Conservation (phyloP, 352 stramenopile species). For the Thraustochytrium striatum region DNA sequence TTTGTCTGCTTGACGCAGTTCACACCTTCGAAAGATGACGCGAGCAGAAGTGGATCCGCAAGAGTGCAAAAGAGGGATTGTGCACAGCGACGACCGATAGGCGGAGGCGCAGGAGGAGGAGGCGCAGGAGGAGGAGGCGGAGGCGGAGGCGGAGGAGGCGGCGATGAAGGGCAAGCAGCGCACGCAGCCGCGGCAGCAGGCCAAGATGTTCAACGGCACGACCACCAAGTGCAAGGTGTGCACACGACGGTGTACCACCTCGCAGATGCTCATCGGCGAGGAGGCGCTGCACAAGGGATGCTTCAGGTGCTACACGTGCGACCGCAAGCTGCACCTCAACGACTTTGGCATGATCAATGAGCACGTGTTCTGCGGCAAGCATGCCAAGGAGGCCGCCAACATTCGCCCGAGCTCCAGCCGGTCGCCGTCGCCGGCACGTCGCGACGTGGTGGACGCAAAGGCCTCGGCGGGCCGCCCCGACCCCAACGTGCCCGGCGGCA, state of each 20-base stretch:
- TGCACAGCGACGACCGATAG: too few relatives aligned
- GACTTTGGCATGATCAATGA: conserved; percentile 42
- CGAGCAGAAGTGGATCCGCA: too few relatives aligned
- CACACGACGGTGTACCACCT: conserved; percentile 43
- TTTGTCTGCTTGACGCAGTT: too few relatives aligned
- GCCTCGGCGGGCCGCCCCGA: background rate
- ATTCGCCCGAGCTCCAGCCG: conserved; percentile 7
- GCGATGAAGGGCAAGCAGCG: too few relatives aligned
- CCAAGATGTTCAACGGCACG: background rate
- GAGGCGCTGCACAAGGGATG: conserved; percentile 39
- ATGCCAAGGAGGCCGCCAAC: conserved; percentile 27
- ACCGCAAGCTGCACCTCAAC: background rate
- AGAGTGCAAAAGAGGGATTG: too few relatives aligned
- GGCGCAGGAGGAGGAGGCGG: too few relatives aligned
- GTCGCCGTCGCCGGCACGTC: conserved; percentile 31
- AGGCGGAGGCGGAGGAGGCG: too few relatives aligned
- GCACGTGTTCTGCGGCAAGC: background rate
- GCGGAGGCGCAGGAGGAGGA: too few relatives aligned
- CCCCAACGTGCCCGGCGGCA: background rate
- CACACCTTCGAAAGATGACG: too few relatives aligned
- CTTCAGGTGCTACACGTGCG: conserved; percentile 43
- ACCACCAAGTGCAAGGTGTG: conserved; percentile 39
- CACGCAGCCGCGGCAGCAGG: too few relatives aligned
- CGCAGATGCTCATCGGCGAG: conserved; percentile 37
- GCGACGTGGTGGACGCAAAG: background rate